Evolutionary conservation across 2,329 filamentous ascomycete species (phyloP).

Genomic region (Macroventuria anomochaeta): DNA sequence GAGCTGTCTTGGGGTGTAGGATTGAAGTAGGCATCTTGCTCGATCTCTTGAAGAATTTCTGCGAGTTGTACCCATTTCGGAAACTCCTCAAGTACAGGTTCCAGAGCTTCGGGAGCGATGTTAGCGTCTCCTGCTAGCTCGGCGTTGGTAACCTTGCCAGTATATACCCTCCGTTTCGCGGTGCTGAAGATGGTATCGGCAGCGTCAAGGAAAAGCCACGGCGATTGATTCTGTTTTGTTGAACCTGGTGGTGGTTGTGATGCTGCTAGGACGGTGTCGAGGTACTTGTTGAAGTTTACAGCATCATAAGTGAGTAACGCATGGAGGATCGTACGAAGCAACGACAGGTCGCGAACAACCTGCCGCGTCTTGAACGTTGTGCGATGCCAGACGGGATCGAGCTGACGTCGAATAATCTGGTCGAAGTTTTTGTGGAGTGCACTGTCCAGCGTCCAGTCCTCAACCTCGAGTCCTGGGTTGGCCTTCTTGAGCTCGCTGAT

Average conservation of each 20-base stretch:
- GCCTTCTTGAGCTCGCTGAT: constrained; percentile 92
- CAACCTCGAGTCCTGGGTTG: constrained; percentile 90
- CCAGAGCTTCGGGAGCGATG: constrained; percentile 66
- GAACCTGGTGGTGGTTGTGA: constrained; percentile 88
- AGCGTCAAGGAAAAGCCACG: constrained; percentile 95
- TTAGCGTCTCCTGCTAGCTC: constrained; percentile 55
- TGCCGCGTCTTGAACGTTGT: constrained; percentile 94
- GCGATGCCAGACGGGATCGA: constrained; percentile 97
- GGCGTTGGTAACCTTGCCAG: constrained; percentile 70
- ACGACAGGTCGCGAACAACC: constrained; percentile 86
- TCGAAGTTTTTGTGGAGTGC: constrained; percentile 94
- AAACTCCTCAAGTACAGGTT: constrained; percentile 87
- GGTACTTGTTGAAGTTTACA: constrained; percentile 87
- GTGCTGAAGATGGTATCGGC: constrained; percentile 93
- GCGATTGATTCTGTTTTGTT: constrained; percentile 85
- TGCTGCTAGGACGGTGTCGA: constrained; percentile 91
- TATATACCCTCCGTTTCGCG: constrained; percentile 86
- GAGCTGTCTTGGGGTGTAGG: constrained; percentile 78
- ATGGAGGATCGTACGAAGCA: constrained; percentile 82
- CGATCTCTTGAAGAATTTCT: constrained; percentile 93
- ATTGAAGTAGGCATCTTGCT: constrained; percentile 86
- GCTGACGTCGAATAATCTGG: constrained; percentile 81
- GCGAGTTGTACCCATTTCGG: constrained; percentile 91
- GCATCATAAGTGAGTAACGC: constrained; percentile 84
- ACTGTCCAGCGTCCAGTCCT: constrained; percentile 95